Conservation (phyloP, 2,329 filamentous ascomycete species). For the Calycina marina region DNA sequence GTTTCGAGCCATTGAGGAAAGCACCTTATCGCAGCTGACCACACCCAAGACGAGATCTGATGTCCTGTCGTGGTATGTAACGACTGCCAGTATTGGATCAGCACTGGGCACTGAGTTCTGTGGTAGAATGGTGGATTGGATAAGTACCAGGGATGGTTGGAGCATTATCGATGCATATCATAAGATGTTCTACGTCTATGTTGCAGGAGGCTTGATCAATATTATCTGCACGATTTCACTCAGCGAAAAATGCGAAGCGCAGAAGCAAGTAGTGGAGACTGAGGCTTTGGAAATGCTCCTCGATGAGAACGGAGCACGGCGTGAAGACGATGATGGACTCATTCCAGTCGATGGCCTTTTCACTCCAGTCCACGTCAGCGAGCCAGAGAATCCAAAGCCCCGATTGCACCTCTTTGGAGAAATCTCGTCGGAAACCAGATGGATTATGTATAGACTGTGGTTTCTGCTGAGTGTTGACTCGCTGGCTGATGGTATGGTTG, state of each 20-base stretch:
- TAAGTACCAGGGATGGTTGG: constrained; percentile 31
- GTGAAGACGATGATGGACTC: not conserved
- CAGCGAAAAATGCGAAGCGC: constrained; percentile 23
- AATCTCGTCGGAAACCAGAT: constrained; percentile 41
- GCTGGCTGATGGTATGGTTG: constrained; percentile 51
- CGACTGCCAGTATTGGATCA: constrained; percentile 41
- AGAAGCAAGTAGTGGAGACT: constrained; percentile 1
- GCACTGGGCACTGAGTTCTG: constrained; percentile 42
- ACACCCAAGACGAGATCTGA: constrained; percentile 30
- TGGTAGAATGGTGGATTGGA: constrained; percentile 40
- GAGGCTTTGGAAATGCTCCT: constrained; percentile 10
- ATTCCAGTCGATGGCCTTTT: not conserved
- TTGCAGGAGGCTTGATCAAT: constrained; percentile 39
- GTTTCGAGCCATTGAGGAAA: constrained; percentile 46
- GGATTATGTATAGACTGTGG: constrained; percentile 49
- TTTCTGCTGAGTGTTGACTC: constrained; percentile 49
- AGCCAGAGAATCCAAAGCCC: not conserved
- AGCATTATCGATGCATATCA: constrained; percentile 33
- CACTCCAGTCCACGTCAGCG: not conserved
- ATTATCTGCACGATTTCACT: constrained; percentile 35
- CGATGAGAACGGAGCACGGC: constrained; percentile 5
- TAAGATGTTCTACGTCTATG: constrained; percentile 41
- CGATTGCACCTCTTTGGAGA: constrained; percentile 29
- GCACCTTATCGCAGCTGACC: constrained; percentile 39
- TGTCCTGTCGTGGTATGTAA: constrained; percentile 44